A percentile compares a stretch with the other conserved stretches of the same genome.
phyloP scores from a whole-genome alignment of 1,139 yeast genomes.

The Candida sanyaensis region DNA sequence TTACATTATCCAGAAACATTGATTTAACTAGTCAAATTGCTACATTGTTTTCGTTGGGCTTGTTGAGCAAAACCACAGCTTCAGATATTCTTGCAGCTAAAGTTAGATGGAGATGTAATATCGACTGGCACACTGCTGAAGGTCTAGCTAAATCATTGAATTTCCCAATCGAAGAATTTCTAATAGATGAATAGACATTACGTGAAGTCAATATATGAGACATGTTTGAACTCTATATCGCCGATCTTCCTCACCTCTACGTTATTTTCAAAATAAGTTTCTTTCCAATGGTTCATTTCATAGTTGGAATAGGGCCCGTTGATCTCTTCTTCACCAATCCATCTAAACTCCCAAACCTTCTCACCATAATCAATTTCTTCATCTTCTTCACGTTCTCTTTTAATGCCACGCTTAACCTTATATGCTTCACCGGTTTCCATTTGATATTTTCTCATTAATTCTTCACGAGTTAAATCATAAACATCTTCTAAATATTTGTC shows the following conservation, averaged over 20 bases:
- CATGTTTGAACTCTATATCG: slow-evolving; percentile 26
- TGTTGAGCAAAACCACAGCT: slow-evolving; percentile 49
- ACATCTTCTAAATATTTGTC: slow-evolving; percentile 42
- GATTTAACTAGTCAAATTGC: slow-evolving; percentile 63
- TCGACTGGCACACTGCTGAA: slow-evolving; percentile 53
- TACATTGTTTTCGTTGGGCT: slow-evolving; percentile 56
- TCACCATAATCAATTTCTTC: slow-evolving; percentile 25
- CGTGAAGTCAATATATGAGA: slow-evolving; percentile 24
- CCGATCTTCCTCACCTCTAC: slow-evolving; percentile 47
- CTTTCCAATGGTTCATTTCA: slow-evolving; percentile 64
- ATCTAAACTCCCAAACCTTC: slow-evolving; percentile 60
- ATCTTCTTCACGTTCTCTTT: slow-evolving; percentile 18
- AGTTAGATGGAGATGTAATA: slow-evolving; percentile 65
- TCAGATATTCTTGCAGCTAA: slow-evolving; percentile 62
- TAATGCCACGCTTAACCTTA: slow-evolving; percentile 20
- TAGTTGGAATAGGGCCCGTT: slow-evolving; percentile 61
- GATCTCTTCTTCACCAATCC: slow-evolving; percentile 50
- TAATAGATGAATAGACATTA: slow-evolving; percentile 26
- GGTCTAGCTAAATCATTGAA: slow-evolving; percentile 52
- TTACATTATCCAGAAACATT: slow-evolving; percentile 39
- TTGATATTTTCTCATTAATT: slow-evolving; percentile 54
- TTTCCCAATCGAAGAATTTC: slow-evolving; percentile 56
- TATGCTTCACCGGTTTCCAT: slow-evolving; percentile 50
- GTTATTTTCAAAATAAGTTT: slow-evolving; percentile 52
- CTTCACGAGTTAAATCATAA: slow-evolving; percentile 62